Conservation (phyloP, 2,329 filamentous ascomycete genomes). For the Monosporascus sp. region DNA sequence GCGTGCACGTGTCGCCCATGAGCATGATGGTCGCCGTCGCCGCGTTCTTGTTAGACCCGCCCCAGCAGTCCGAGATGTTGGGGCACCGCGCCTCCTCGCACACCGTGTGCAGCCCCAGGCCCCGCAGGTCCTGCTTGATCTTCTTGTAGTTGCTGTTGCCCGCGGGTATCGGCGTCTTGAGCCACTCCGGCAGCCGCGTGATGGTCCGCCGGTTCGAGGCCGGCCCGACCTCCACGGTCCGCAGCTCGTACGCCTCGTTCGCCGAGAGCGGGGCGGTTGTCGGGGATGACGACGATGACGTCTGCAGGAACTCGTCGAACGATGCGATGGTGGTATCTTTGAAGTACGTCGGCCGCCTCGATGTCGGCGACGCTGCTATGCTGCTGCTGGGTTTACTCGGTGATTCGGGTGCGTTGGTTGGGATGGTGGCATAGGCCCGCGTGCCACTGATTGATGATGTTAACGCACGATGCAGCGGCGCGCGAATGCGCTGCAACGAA, state of each 20-base stretch:
- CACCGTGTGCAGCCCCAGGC: slow-evolving; percentile 86
- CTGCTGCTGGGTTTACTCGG: slow-evolving; percentile 13
- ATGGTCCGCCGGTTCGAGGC: slow-evolving; percentile 58
- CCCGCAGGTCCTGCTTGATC: slow-evolving; percentile 89
- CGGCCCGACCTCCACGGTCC: slow-evolving; percentile 60
- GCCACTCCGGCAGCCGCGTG: slow-evolving; percentile 81
- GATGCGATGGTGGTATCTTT: slow-evolving; percentile 53
- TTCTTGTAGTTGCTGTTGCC: slow-evolving; percentile 81
- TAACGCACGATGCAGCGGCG: slow-evolving; percentile 23
- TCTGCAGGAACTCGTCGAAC: slow-evolving; percentile 52
- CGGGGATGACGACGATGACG: slow-evolving; percentile 21
- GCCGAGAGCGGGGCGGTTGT: slow-evolving; percentile 33
- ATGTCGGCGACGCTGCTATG: slow-evolving; percentile 14
- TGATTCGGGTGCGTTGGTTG: slow-evolving; percentile 20
- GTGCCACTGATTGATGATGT: slow-evolving; percentile 9
- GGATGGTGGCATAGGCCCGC: slow-evolving; percentile 26
- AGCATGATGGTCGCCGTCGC: slow-evolving; percentile 99
- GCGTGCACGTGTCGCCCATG: slow-evolving; percentile 97
- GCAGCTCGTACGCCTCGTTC: slow-evolving; percentile 54
- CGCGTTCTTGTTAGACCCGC: slow-evolving; percentile 77
- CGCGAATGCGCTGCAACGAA: slow-evolving; percentile 21
- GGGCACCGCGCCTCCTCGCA: slow-evolving; percentile 97
- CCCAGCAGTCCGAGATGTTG: slow-evolving; percentile 98
- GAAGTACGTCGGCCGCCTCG: slow-evolving; percentile 48
- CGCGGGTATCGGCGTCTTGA: slow-evolving; percentile 90